Evolutionary conservation across 768 basidiomycete species (phyloP).

Genomic region (Auriscalpium microsporum): DNA sequence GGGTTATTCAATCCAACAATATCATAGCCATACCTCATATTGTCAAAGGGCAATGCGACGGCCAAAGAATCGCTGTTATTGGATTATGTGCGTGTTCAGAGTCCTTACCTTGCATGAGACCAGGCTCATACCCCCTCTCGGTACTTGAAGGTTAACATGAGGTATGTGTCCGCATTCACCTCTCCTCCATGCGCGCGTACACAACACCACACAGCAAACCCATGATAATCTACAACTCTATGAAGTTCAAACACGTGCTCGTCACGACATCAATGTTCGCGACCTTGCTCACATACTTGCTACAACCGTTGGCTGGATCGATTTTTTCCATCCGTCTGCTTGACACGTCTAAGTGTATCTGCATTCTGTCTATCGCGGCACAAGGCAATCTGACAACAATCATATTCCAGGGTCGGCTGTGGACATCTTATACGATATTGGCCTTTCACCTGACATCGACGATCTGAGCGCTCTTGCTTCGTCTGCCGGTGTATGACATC

Average conservation of each 20-base stretch:
- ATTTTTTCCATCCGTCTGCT: conserved; percentile 23
- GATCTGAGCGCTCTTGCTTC: conserved; percentile 7
- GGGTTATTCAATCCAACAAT: background rate
- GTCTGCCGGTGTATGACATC: conserved; percentile 11
- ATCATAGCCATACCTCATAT: conserved; percentile 50
- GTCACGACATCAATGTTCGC: conserved; percentile 45
- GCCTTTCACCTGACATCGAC: conserved; percentile 3
- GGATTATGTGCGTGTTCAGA: conserved; percentile 45
- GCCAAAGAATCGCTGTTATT: conserved; percentile 58
- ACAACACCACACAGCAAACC: too few relatives aligned
- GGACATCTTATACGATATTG: conserved; percentile 5
- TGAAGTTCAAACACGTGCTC: conserved; percentile 45
- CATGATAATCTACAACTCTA: conserved; percentile 24
- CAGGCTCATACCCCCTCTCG: background rate
- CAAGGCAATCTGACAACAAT: background rate
- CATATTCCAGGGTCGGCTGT: conserved; percentile 1
- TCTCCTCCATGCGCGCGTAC: background rate
- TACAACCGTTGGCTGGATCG: conserved; percentile 49
- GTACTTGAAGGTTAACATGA: background rate
- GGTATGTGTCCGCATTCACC: background rate
- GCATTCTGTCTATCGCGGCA: background rate
- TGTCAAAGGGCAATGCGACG: conserved; percentile 42
- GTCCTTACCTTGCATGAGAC: too few relatives aligned
- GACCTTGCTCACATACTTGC: conserved; percentile 34
- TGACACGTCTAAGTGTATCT: conserved; percentile 25